phyloP scores from a whole-genome alignment of 202 grass and related monocot species.

The Eragrostis tef region DNA sequence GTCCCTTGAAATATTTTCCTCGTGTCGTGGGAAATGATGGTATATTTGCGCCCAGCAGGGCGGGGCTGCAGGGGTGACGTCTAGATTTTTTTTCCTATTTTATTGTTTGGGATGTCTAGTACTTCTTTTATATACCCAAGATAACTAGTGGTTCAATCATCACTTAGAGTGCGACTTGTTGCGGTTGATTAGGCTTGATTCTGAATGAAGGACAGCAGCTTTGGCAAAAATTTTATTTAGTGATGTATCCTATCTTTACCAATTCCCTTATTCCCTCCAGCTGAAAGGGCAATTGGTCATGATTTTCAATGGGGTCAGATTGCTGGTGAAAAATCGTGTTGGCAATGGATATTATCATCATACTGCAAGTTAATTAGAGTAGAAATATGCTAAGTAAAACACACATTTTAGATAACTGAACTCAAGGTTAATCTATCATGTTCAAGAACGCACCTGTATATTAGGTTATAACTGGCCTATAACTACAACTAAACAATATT shows the following conservation, averaged over 20 bases:
- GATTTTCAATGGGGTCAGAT: not conserved
- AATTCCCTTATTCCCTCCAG: constrained; percentile 15
- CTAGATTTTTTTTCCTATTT: too few species aligned
- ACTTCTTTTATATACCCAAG: not conserved
- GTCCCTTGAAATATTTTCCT: constrained; percentile 9
- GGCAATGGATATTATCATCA: not conserved
- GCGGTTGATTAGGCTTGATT: not conserved
- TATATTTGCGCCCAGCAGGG: not conserved
- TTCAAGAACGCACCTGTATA: not conserved
- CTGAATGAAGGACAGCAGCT: not conserved
- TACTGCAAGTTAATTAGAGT: not conserved
- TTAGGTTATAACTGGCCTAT: not conserved
- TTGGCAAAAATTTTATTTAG: constrained; percentile 6
- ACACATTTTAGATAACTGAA: not conserved
- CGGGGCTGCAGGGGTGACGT: too few species aligned
- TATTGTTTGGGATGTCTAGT: not conserved
- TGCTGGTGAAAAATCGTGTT: not conserved
- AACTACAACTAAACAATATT: not conserved
- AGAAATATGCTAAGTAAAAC: not conserved
- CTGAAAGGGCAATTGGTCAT: not conserved
- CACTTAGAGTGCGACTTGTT: not conserved
- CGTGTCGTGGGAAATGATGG: constrained; percentile 16
- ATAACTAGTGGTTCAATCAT: not conserved
- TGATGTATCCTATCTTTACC: constrained; percentile 21
- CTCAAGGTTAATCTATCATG: not conserved